phyloP scores from a whole-genome alignment of 2,329 filamentous ascomycete genomes.

The Plenodomus biglobosus region DNA sequence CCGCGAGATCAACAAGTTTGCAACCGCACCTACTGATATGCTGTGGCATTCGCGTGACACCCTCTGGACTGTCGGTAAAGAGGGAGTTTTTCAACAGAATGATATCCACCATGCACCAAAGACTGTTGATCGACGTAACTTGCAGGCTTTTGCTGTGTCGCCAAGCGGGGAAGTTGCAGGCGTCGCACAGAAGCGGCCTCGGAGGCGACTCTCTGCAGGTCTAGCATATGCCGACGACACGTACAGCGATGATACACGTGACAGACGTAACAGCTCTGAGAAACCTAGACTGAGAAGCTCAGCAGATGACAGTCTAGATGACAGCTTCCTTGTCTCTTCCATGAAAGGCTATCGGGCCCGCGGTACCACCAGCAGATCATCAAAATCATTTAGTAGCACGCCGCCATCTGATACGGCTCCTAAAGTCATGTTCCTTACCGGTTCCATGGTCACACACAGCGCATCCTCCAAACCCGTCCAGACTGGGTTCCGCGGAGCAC shows the following conservation, averaged over 20 bases:
- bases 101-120: slow-evolving; percentile 63
- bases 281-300: slow-evolving; percentile 54
- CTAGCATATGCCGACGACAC: slow-evolving; percentile 44
- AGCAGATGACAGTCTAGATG: slow-evolving; percentile 60
- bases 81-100: slow-evolving; percentile 63
- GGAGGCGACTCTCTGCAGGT: slow-evolving; percentile 45
- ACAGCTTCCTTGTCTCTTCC: slow-evolving; percentile 55
- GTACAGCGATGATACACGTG: slow-evolving; percentile 46
- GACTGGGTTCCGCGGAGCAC: slow-evolving; percentile 51
- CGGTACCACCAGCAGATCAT: slow-evolving; percentile 50
- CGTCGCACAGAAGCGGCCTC: slow-evolving; percentile 56
- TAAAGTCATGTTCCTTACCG: slow-evolving; percentile 55
- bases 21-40: slow-evolving; percentile 59
- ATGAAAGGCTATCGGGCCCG: slow-evolving; percentile 52
- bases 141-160: slow-evolving; percentile 60
- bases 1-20: slow-evolving; percentile 60
- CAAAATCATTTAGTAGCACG: slow-evolving; percentile 57
- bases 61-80: slow-evolving; percentile 64
- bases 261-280: slow-evolving; percentile 51
- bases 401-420: slow-evolving; percentile 53
- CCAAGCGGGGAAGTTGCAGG: slow-evolving; percentile 59
- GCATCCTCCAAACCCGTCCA: slow-evolving; percentile 48
- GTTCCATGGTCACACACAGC: slow-evolving; percentile 50
- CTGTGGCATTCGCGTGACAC: slow-evolving; percentile 66
- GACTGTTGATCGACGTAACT: slow-evolving; percentile 58